A percentile compares a stretch with the other conserved stretches of the same genome.
Conservation (phyloP, 2,329 filamentous ascomycete species). For the Volutella citrinella region DNA sequence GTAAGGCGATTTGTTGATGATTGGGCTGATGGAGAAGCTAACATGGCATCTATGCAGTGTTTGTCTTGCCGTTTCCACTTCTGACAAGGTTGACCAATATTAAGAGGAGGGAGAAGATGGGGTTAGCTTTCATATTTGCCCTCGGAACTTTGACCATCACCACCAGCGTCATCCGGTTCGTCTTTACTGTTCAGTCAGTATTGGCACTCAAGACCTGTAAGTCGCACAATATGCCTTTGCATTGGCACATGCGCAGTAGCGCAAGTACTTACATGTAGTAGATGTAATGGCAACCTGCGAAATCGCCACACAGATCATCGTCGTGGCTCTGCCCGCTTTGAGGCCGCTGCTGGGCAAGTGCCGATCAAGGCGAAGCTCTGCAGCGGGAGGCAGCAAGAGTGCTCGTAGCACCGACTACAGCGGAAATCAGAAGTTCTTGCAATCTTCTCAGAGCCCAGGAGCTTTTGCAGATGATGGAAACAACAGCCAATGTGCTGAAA, state of each 20-base stretch:
- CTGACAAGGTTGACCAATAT: neutral
- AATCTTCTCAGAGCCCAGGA: too few species aligned
- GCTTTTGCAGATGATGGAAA: too few species aligned
- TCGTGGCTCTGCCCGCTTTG: constrained; percentile 1
- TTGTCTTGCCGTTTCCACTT: neutral
- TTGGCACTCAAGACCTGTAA: neutral
- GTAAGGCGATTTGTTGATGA: neutral
- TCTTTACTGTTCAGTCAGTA: neutral
- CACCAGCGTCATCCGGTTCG: neutral
- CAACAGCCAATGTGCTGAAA: too few species aligned
- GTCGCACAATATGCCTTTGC: neutral
- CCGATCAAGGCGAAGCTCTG: too few species aligned
- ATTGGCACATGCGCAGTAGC: too few species aligned
- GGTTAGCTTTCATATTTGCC: neutral
- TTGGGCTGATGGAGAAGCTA: neutral
- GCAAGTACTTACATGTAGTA: neutral
- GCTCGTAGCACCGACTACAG: too few species aligned
- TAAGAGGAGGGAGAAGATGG: neutral
- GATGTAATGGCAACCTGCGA: neutral
- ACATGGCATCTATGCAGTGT: neutral
- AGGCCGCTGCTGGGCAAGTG: constrained; percentile 1
- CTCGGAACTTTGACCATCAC: neutral
- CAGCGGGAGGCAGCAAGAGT: too few species aligned
- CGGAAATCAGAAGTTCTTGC: too few species aligned
- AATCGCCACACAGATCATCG: constrained; percentile 1